phyloP scores from a whole-genome alignment of 768 basidiomycete species.

The Amanita muscaria region DNA sequence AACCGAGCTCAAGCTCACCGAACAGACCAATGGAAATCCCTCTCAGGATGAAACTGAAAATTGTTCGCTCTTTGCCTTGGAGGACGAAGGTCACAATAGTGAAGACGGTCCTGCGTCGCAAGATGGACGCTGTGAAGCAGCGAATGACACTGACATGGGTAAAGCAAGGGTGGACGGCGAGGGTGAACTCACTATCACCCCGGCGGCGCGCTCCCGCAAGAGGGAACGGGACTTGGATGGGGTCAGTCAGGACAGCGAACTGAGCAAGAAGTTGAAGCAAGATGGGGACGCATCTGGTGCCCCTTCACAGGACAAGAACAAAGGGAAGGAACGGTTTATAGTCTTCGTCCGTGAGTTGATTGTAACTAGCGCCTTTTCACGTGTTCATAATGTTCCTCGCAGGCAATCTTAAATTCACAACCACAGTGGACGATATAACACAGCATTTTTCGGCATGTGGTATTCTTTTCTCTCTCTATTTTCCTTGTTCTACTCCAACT shows the following conservation, averaged over 20 bases:
- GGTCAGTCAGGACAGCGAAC: background rate
- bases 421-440: constrained; percentile 56
- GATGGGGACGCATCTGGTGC: background rate
- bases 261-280: background rate
- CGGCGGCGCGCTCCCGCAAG: constrained; percentile 8
- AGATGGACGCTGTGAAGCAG: constrained; percentile 28
- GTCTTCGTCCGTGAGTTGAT: constrained; percentile 72
- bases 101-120: constrained; percentile 32
- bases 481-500: background rate
- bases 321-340: constrained; percentile 50
- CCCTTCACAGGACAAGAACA: constrained; percentile 17
- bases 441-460: constrained; percentile 71
- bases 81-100: constrained; percentile 39
- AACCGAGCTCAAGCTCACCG: constrained; percentile 58
- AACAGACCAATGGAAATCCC: constrained; percentile 42
- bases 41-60: constrained; percentile 35
- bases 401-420: constrained; percentile 89
- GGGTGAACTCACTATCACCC: background rate
- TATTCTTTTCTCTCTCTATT: constrained; percentile 25
- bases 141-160: constrained; percentile 22
- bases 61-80: constrained; percentile 49
- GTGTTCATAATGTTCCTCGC: constrained; percentile 4
- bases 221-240: constrained; percentile 11
- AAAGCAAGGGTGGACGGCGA: constrained; percentile 16
- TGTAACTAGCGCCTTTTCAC: constrained; percentile 3